Evolutionary conservation across 345 rosid species (phyloP), one percentile per base, ranked within the genome.

Genomic region (Bruguiera gymnorhiza): DNA sequence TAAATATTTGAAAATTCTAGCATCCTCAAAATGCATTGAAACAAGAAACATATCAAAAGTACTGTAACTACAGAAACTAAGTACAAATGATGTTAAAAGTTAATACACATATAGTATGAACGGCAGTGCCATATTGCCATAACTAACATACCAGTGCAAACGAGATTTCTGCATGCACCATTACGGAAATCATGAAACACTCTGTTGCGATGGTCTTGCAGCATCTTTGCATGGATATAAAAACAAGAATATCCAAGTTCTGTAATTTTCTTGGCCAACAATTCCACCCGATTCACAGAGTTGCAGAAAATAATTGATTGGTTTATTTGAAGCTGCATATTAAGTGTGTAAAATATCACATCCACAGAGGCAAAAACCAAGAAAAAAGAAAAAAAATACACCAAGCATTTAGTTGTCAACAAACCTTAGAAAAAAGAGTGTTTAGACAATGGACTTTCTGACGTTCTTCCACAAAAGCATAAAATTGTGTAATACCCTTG

Each of bases 161-260:
- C 99, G 77, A 96, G 98, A 80, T 96, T 96, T 83, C 99, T 86
- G 83, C 99, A 96, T 80, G 99, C 99, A 69, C 99, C 99, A 79
- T 96, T 96, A 74, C 99, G 99, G 85, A 96, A 96, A 69, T 96
- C 98, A 65, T 96, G 99, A 83, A 96, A 96, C 26, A 96, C 99
- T 85, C 99, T 86, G 76, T 96, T 96, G 74, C 99, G 97, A 81
- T 96, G 99, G 75, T 90, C 98, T 83, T 96, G 99, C 82, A 96
- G 85, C 99, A 92, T 96, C 86, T 92, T 96, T 1, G 99, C 98
- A 70, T 92, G 99, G 59, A 96, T 96, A 74, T 96, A 96, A 75
- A 96, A 96, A 73, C 99, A 96, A 56, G 99, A 96, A 82, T 96
- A 96, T 48, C 99, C 99, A 79, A 92, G 99, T 72, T 96, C 99